These are phyloP conservation scores for Leccinum sublutescens DNA, from an alignment of 768 basidiomycete species.

Conservation along the genomic window DNA sequence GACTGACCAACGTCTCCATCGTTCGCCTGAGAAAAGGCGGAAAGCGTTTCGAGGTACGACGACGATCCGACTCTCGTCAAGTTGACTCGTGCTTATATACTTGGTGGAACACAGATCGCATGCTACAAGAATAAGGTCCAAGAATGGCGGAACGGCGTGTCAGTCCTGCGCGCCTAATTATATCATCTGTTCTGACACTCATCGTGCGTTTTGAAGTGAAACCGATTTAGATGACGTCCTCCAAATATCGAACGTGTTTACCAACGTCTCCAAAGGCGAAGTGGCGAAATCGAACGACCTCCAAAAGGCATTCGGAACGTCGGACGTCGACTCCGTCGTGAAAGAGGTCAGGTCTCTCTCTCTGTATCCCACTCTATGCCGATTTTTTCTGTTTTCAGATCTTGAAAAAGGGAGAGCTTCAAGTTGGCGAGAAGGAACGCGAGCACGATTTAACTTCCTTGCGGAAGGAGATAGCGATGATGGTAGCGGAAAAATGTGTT, in stretches of 20 bases:
- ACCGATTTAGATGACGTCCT: conserved; percentile 93
- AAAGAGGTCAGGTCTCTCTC: conserved; percentile 60
- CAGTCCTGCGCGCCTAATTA: conserved; percentile 28
- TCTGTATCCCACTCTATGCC: not conserved
- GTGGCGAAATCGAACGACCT: conserved; percentile 87
- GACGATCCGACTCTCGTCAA: not conserved
- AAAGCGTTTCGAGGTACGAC: conserved; percentile 87
- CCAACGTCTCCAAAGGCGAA: conserved; percentile 95
- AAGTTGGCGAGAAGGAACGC: conserved; percentile 96
- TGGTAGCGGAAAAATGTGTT: conserved; percentile 94
- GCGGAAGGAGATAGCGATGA: conserved; percentile 86
- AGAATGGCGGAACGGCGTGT: conserved; percentile 93
- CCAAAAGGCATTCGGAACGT: conserved; percentile 86
- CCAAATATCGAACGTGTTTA: conserved; percentile 94
- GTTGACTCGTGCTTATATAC: not conserved
- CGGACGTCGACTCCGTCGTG: conserved; percentile 67
- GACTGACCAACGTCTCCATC: conserved; percentile 95
- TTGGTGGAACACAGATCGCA: conserved; percentile 63
- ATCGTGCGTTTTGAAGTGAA: conserved; percentile 52
- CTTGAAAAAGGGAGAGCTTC: conserved; percentile 92
- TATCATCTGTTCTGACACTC: not conserved
- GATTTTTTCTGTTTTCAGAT: conserved; percentile 51
- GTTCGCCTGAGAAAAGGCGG: conserved; percentile 96
- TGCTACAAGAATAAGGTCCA: conserved; percentile 99
- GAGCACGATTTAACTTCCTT: conserved; percentile 84